Evolutionary conservation across 768 basidiomycete genomes (phyloP).

Genomic region (Mycena alexandri): DNA sequence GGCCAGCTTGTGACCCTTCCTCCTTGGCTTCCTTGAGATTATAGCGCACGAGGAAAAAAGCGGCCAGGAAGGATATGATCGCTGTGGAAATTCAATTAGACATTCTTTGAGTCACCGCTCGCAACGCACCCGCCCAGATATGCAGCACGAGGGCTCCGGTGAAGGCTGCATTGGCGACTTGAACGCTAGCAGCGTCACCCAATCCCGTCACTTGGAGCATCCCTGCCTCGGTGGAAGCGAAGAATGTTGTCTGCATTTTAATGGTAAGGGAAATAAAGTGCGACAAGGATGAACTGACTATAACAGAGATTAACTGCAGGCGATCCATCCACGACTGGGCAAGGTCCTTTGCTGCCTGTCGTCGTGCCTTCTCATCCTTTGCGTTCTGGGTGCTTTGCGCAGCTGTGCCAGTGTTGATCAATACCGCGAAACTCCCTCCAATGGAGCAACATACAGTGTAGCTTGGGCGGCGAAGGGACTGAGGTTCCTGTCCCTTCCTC

Average conservation of each 20-base stretch:
- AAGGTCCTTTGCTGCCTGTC: constrained; percentile 62
- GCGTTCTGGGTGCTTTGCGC: constrained; percentile 52
- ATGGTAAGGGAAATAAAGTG: constrained; percentile 8
- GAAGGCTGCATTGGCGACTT: constrained; percentile 60
- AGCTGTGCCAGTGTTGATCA: constrained; percentile 7
- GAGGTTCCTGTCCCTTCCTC: background rate
- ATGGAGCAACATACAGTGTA: background rate
- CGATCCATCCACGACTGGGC: constrained; percentile 75
- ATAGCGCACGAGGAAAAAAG: constrained; percentile 69
- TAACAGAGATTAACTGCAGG: constrained; percentile 70
- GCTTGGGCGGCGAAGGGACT: background rate
- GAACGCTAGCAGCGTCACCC: constrained; percentile 42
- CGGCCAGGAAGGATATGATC: constrained; percentile 62
- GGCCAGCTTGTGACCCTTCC: constrained; percentile 57
- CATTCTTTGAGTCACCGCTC: background rate
- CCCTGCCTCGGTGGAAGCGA: constrained; percentile 69
- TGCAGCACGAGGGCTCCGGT: constrained; percentile 69
- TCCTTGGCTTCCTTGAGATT: constrained; percentile 65
- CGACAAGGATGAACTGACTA: constrained; percentile 52
- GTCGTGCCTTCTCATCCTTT: constrained; percentile 59
- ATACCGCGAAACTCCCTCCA: background rate
- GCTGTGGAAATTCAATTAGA: constrained; percentile 34
- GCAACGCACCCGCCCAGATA: constrained; percentile 59
- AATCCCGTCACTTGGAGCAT: constrained; percentile 60
- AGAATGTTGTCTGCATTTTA: constrained; percentile 67